Evolutionary conservation across 176 grass and related monocot species (phyloP).

Genomic region (Hsuehochloa calcarea): DNA sequence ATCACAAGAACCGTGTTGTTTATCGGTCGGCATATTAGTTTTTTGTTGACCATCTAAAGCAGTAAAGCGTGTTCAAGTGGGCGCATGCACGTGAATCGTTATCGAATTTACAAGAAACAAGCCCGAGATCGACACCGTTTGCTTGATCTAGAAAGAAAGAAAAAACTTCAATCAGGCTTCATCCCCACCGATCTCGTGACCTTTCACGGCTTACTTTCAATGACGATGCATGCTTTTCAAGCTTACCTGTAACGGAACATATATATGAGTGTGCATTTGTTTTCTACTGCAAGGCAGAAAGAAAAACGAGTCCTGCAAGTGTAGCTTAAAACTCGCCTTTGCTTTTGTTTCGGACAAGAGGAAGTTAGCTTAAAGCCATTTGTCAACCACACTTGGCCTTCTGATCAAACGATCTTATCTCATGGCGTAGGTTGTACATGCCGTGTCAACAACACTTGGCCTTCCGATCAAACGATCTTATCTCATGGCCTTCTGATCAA

Average conservation of each 20-base stretch:
- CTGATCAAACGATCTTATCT: background rate
- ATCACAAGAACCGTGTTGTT: background rate
- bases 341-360: background rate
- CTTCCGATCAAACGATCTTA: background rate
- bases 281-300: background rate
- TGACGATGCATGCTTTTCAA: background rate
- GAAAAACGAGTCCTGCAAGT: background rate
- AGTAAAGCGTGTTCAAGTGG: background rate
- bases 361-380: background rate
- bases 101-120: background rate
- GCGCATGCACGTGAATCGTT: conserved; percentile 28
- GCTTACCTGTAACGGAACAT: background rate
- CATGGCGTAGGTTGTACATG: background rate
- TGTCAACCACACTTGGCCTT: background rate
- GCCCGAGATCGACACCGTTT: background rate
- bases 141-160: background rate
- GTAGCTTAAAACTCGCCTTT: background rate
- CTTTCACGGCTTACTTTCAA: background rate
- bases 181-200: background rate
- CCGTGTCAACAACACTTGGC: background rate
- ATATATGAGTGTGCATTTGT: background rate
- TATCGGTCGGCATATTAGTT: background rate
- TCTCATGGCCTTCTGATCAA: too few species aligned
- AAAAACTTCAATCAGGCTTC: background rate
- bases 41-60: background rate